Conservation (phyloP, 2,329 filamentous ascomycete genomes). For the Beauveria rudraprayagi region DNA sequence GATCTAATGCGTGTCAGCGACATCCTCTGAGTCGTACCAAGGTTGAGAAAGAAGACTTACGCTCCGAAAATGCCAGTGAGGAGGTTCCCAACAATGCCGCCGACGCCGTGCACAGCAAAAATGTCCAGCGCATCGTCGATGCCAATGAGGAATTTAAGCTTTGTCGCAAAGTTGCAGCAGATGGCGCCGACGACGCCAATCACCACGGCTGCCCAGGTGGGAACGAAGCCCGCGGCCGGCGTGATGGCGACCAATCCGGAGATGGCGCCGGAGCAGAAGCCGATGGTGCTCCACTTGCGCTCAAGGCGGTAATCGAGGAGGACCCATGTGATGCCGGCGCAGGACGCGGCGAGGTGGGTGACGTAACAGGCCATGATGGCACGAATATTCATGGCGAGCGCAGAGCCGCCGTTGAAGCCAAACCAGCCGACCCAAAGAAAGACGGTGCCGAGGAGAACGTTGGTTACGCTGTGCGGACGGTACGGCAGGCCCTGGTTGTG, state of each 20-base stretch:
- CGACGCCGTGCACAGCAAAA: conserved; percentile 82
- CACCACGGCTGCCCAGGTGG: conserved; percentile 52
- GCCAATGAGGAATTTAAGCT: conserved; percentile 65
- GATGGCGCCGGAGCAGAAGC: conserved; percentile 85
- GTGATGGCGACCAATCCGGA: conserved; percentile 83
- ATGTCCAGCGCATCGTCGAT: conserved; percentile 86
- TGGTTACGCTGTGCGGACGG: conserved; percentile 65
- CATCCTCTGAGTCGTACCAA: not conserved
- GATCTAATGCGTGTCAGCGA: conserved; percentile 33
- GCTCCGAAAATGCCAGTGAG: conserved; percentile 72
- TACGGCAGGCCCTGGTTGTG: conserved; percentile 55
- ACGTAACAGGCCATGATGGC: conserved; percentile 85
- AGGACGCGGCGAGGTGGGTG: conserved; percentile 77
- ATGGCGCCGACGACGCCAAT: conserved; percentile 54
- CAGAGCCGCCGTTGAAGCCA: conserved; percentile 86
- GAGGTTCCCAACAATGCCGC: conserved; percentile 73
- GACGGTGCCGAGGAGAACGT: conserved; percentile 65
- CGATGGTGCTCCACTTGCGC: conserved; percentile 87
- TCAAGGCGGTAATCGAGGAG: conserved; percentile 86
- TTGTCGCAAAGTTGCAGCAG: conserved; percentile 77
- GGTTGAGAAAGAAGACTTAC: conserved; percentile 29
- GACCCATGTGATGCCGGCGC: conserved; percentile 76
- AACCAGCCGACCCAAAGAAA: conserved; percentile 94
- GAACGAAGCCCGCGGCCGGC: conserved; percentile 73
- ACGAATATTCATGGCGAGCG: conserved; percentile 73